Evolutionary conservation across 768 basidiomycete genomes (phyloP), one percentile per base, ranked within the genome.

Genomic region (Hirschioporus abietinus): DNA sequence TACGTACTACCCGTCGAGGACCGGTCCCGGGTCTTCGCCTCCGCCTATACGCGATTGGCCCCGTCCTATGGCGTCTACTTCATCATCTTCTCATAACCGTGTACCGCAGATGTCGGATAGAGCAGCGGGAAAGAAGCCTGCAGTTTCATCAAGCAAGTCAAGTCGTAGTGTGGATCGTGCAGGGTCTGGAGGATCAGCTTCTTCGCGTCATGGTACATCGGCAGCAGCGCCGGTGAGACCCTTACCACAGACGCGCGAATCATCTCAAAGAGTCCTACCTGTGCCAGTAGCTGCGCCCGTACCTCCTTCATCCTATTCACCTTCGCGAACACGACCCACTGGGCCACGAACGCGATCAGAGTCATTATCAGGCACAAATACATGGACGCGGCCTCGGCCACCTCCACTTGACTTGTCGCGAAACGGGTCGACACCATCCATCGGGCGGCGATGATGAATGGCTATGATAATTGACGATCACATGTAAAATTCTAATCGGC

Each of bases 11-110:
- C 67, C 35, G 20, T 52, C 42, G 20, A 52, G 42, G 20, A 58
- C 25, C 27, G 26, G 61, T 12, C 58, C 34, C 60, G 64, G 59
- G 66, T 72, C 17, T 60, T 74, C 63, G 67, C 67, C 68, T 61
- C 68, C 35, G 64, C 67, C 82, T 2, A 74, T 88, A 0, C 83
- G 84, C 20, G 75, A 83, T 35, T 87, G 87, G 86, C 42, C 42
- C 42, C 42, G 42, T 15, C 42, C 42, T 20, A 52, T 52, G 42
- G 15, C 6, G 4, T 52, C 42, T 52, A 52, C 12, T 20, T 52
- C 42, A 52, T 52, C 4, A 5, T 52, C 42, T 15, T 5, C 42
- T 26, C 34, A 15, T 24, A 74, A 59, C 58, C 65, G 65, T 62
- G 69, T 58, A 60, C 66, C 67, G 6, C 70, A 52, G 20, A 20